Evolutionary conservation across 306 rosid species (phyloP).

Genomic region (Geum urbanum): DNA sequence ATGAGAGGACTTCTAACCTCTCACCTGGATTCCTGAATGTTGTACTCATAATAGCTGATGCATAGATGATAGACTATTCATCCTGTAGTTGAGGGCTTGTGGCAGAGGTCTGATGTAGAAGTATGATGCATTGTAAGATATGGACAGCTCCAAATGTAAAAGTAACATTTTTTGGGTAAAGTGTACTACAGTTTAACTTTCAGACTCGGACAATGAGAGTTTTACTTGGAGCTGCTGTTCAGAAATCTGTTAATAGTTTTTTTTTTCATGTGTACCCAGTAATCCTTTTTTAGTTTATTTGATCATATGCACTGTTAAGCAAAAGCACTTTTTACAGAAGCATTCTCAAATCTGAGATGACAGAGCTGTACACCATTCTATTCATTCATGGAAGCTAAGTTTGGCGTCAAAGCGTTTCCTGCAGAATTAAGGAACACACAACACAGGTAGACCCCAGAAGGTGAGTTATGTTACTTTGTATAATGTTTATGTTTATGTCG

Average conservation of each 20-base stretch:
- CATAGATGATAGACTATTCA: background rate
- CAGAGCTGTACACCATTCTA: background rate
- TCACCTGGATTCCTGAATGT: conserved; percentile 14
- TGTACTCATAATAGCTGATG: background rate
- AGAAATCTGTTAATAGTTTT: background rate
- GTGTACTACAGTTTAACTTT: background rate
- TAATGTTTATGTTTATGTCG: background rate
- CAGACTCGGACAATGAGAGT: background rate
- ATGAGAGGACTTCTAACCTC: background rate
- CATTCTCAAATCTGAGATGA: background rate
- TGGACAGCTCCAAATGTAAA: background rate
- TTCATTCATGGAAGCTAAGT: background rate
- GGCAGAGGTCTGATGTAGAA: background rate
- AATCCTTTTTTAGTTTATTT: background rate
- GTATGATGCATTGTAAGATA: background rate
- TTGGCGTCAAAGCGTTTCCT: conserved; percentile 1
- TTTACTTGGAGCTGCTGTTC: background rate
- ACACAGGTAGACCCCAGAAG: conserved; percentile 18
- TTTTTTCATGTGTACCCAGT: background rate
- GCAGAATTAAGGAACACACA: background rate
- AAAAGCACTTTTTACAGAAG: background rate
- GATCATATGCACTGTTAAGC: background rate
- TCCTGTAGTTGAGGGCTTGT: background rate
- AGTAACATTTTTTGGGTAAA: background rate
- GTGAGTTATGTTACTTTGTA: background rate